Base-by-base conservation (phyloP, 768 basidiomycete species). In the Agrocybe pediades region DNA sequence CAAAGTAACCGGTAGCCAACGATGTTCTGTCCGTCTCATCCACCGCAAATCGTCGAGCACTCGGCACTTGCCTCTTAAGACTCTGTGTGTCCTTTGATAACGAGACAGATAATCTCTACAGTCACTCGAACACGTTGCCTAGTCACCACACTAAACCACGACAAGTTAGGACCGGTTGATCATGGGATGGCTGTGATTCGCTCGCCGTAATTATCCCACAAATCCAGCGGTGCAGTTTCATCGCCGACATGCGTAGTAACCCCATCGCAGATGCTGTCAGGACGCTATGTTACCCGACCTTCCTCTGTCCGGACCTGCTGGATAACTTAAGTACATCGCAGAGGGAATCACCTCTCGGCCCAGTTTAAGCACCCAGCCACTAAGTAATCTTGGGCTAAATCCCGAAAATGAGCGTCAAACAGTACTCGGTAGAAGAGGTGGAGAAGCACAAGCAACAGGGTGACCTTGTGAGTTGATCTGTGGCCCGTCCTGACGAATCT, bases 401-500 rank as follows among this genome's bases (percentile, higher is more conserved):
- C n/a, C n/a, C n/a, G n/a, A n/a, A n/a, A n/a, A 50, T 50, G 49
- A 27, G 36, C 25, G n/a, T 29, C 21, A 41, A 29, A 19, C 49
- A 50, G 27, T 50, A 41, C 29, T 23, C 39, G 1, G n/a, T 50
- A 9, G 49, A 50, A 17, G 49, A 50, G 21, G 39, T 50, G 4
- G 49, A 40, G 20, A 50, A 42, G 39, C 49, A 50, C 21, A 20
- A 7, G 26, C 26, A 19, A 19, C 40, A 50, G 24, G 49, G 49
- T 50, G 49, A 50, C 29, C 40, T 50, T 27, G 49, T 50, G 23
- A 41, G 49, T 23, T 20, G 23, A n/a, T 46, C 26, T 13, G 19
- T 27, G 11, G 16, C 30, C 11, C 7, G 9, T 29, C 5, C 9
- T 9, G 17, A 46, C 9, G 6, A 19, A 13, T 6, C 2, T 16